A percentile compares a stretch with the other conserved stretches of the same genome.
phyloP scores from a whole-genome alignment of 495 filamentous ascomycete genomes.

The Penicillium malachiteum region DNA sequence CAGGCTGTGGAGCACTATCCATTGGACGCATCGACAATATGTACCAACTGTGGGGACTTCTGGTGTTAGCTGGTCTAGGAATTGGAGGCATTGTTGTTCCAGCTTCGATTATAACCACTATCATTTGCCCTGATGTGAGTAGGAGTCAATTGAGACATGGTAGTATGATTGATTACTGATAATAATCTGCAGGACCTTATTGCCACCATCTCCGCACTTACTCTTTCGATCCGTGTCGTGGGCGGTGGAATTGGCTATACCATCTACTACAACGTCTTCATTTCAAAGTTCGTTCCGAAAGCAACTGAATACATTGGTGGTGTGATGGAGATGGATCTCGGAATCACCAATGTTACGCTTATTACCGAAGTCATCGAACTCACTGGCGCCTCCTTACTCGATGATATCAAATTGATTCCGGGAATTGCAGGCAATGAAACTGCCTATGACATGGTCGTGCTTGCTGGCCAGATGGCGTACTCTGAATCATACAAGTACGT shows the following conservation, averaged over 20 bases:
- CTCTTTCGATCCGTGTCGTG: conserved; percentile 68
- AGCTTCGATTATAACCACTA: conserved; percentile 68
- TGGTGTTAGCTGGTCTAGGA: conserved; percentile 64
- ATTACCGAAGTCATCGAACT: conserved; percentile 53
- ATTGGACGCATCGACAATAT: conserved; percentile 59
- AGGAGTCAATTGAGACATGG: background rate
- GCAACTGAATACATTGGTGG: conserved; percentile 53
- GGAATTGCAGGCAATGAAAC: conserved; percentile 55
- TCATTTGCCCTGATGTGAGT: conserved; percentile 64
- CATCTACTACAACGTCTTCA: conserved; percentile 76
- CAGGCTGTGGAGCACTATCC: conserved; percentile 62
- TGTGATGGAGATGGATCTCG: conserved; percentile 49
- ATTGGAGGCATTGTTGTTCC: conserved; percentile 75
- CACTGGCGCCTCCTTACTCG: conserved; percentile 55
- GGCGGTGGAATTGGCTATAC: conserved; percentile 71
- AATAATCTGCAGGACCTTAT: conserved; percentile 54
- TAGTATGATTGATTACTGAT: too few relatives aligned
- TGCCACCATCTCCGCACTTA: conserved; percentile 71
- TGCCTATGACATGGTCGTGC: conserved; percentile 57
- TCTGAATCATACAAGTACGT: conserved; percentile 65
- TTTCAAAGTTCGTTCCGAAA: conserved; percentile 58
- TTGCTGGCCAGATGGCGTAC: conserved; percentile 62
- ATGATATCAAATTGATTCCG: conserved; percentile 52
- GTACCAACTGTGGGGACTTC: conserved; percentile 57
- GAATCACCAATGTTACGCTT: conserved; percentile 48